Conservation (phyloP, 2,329 filamentous ascomycete genomes). For the Domatiomyces globalis region DNA sequence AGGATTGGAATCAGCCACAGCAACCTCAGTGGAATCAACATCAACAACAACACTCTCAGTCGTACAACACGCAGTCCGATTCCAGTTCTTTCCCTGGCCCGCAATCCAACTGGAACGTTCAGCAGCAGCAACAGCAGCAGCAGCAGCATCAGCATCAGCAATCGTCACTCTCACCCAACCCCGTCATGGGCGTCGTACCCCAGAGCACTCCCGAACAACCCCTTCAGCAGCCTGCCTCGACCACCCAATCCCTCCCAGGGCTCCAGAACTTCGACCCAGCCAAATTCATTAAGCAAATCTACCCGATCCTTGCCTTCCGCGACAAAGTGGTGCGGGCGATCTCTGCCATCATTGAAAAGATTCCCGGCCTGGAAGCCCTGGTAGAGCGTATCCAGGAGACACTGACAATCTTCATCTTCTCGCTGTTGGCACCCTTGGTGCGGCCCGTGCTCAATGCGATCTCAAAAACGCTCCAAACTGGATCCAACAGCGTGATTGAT, state of each 20-base stretch:
- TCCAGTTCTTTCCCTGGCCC: no score
- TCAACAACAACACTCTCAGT: slow-evolving; percentile 1
- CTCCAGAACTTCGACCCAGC: slow-evolving; percentile 69
- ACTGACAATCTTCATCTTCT: slow-evolving; percentile 79
- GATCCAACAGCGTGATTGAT: slow-evolving; percentile 56
- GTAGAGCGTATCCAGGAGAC: slow-evolving; percentile 90
- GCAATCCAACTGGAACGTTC: neutral
- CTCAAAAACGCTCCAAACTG: slow-evolving; percentile 69
- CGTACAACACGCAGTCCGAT: no score
- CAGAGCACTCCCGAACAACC: slow-evolving; percentile 1
- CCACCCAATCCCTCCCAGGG: slow-evolving; percentile 48
- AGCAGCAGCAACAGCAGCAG: slow-evolving; percentile 5
- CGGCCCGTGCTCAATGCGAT: slow-evolving; percentile 81
- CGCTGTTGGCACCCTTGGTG: slow-evolving; percentile 79
- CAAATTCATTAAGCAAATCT: slow-evolving; percentile 67
- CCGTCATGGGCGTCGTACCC: neutral
- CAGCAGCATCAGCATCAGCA: neutral
- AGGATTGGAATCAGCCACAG: slow-evolving; percentile 1
- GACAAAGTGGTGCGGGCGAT: slow-evolving; percentile 87
- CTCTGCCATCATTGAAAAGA: slow-evolving; percentile 71
- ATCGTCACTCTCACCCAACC: slow-evolving; percentile 1
- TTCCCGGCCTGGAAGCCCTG: slow-evolving; percentile 76
- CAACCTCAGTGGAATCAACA: slow-evolving; percentile 3
- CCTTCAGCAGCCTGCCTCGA: slow-evolving; percentile 17
- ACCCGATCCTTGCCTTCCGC: slow-evolving; percentile 84